Conservation (phyloP, 169 alveolate species). For the Babesia bigemina region DNA sequence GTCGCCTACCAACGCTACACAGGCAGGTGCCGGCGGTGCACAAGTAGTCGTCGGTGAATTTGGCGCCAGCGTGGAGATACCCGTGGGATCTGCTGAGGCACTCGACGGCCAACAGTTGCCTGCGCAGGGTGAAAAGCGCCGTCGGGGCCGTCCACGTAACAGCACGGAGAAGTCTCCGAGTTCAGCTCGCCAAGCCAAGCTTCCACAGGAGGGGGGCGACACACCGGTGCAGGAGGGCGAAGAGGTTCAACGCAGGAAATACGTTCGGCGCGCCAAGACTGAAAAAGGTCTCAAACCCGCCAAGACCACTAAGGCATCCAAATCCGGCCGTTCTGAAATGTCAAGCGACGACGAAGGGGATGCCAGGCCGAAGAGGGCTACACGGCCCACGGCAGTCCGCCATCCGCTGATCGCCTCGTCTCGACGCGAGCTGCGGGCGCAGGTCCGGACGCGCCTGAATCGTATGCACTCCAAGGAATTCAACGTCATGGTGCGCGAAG, state of each 20-base stretch:
- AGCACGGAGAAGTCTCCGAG: too few species aligned
- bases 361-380: neutral
- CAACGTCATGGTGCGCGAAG: constrained; percentile 31
- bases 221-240: neutral
- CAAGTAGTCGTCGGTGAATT: too few species aligned
- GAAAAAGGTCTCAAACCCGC: neutral
- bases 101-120: too few species aligned
- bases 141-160: too few species aligned
- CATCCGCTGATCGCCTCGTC: neutral
- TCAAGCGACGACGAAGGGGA: neutral
- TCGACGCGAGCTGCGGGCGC: neutral
- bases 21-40: too few species aligned
- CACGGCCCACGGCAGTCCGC: neutral
- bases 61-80: too few species aligned
- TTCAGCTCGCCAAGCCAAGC: too few species aligned
- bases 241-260: neutral
- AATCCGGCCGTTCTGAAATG: neutral
- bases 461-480: constrained; percentile 45
- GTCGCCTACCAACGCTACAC: too few species aligned
- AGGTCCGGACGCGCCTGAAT: constrained; percentile 14
- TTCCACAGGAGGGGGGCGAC: too few species aligned
- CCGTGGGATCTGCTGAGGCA: too few species aligned
- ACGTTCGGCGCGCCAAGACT: neutral
- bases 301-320: neutral
- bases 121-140: too few species aligned